Evolutionary conservation across 177 flowering plant genomes (phyloP), one percentile per base, ranked within the genome.

Genomic region (Vitis hybrid): DNA sequence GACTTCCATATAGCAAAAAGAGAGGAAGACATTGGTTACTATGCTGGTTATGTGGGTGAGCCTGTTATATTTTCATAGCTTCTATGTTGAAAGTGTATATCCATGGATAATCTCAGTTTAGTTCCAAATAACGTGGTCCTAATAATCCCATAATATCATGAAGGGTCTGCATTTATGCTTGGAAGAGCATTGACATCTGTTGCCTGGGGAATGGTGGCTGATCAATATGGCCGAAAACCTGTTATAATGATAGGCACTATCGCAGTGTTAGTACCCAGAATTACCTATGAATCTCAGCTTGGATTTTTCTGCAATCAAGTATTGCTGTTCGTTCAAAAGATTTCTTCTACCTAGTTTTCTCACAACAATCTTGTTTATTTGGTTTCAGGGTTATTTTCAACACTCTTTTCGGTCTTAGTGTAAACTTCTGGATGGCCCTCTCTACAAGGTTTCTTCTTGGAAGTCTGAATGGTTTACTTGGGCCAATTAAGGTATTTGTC

Each of bases 161-260:
- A 54, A 89, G 93, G 91, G 51, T 70, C 87, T 71, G 60, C 91
- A 5, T 89, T 73, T 71, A 87, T 87, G 91, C 49, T 87, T 64
- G 93, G 93, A 65, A 86, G 93, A 78, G 86, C 85, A 63, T 71
- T 87, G 63, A 89, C 93, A 50, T 89, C 91, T 63, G 71, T 84
- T 58, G 69, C 82, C 4, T 89, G 93, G 91, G 93, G 93, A 68
- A n/a, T 79, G 7, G 54, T 85, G 9, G 87, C 93, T 56, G 93
- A 89, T 81, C 77, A 83, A 73, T 85, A 83, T 72, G 93, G 93
- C 68, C 84, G 91, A 9, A 89, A 89, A 72, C 91, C 91, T 21
- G 80, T 87, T 12, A 82, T 87, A 65, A 48, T 87, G 2, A 46
- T 87, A 0, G 89, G 93, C 61, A 80, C 81, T n/a, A 9, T 68